Base-by-base conservation (phyloP, 148 eudicot genomes). In the Polygonum aviculare region DNA sequence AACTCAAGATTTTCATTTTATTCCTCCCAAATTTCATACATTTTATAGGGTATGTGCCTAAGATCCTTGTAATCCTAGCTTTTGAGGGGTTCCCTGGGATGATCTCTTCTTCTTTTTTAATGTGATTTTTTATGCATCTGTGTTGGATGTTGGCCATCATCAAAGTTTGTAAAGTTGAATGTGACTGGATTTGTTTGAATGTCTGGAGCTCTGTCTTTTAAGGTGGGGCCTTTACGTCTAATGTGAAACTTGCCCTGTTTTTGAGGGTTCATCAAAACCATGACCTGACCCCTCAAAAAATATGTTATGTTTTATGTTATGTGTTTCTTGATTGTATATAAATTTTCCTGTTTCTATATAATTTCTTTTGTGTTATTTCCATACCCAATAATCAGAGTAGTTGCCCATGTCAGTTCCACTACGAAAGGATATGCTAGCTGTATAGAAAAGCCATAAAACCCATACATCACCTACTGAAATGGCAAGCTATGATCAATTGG, bases 111-210 rank as follows among this genome's bases (percentile, higher is more conserved):
- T 8, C 9, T 57, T 2, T 57, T 19, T 21, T 57, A 6, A 19
- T 57, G 63, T 57, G 63, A 57, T 21, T 57, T 57, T 57, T 57
- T 9, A 57, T 19, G 33, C 63, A 57, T 57, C 12, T 57, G 63
- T 57, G 63, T 57, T 57, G 63, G 63, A 57, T 57, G 63, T 57
- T 57, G 63, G 63, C 12, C 63, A 57, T 57, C 63, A 57, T 57
- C 63, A 57, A 21, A 57, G 63, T 57, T 57, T 57, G 63, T 57
- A 57, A 21, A 57, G 63, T 11, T 57, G 63, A 57, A 57, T 19
- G 63, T 57, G 63, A 57, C 31, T 19, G 63, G 63, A 21, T 57
- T 57, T 57, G 71, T 65, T 14, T 65, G 71, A 65, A 65, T 65
- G 71, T 65, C n/a, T 65, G 71, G 19, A 65, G 71, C 3, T 57